Evolutionary conservation across 2,329 filamentous ascomycete species (phyloP), one percentile per base, ranked within the genome.

Genomic region (Pseudogymnoascus destructans): DNA sequence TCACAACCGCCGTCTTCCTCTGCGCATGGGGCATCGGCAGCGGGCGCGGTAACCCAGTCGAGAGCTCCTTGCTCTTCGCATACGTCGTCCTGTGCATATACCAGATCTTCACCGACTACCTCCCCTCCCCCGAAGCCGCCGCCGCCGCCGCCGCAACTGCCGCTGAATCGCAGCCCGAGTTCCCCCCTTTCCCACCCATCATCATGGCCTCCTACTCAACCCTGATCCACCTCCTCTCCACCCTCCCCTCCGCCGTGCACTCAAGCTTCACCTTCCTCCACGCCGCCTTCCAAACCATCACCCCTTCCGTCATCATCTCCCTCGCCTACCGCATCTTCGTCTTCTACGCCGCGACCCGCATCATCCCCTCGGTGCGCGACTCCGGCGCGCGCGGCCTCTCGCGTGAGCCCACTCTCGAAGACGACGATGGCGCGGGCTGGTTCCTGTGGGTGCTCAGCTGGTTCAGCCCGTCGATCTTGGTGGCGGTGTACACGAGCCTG

Each of bases 121-220:
- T 92, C 64, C 90, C 93, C 2, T 91, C 87, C 3, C 72, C 79
- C 15, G 82, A 79, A n/a, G 75, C 79, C 25, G 75, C 78, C 30
- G 78, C 82, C 27, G 73, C 76, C 2, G 72, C 77, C 3, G 78
- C 78, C 52, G 73, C 74, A 13, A 73, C 78, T 11, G 69, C 80
- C 11, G 9, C 52, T 1, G 52, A 55, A 15, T n/a, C 52, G 13
- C 86, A 95, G 61, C 84, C 87, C n/a, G 91, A 95, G 23, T 93
- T 97, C 61, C 93, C 93, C 36, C 93, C 93, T n/a, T 78, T 98
- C 42, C 93, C 93, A 11, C 93, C 93, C 0, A 90, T 97, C 63
- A 92, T 98, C 71, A 97, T 97, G 92, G 93, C 92, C 4, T 96
- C 91, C 5, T 97, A 96, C 72, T 92, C 90, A 23, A 96, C 92